phyloP scores from a whole-genome alignment of 2,329 filamentous ascomycete species.

The Aspergillus fischeri region DNA sequence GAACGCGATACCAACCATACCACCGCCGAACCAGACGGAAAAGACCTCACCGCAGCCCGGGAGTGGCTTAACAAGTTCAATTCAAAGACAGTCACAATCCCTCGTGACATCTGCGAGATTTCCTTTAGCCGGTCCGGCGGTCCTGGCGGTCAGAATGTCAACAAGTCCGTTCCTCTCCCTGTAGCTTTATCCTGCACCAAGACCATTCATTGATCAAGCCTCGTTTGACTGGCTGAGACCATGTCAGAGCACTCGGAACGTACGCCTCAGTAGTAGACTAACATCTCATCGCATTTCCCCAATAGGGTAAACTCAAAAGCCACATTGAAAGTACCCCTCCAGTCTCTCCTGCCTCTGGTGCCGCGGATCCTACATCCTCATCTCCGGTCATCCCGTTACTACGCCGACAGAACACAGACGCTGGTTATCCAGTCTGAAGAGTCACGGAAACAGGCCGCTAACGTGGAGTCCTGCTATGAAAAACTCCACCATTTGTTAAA shows the following conservation, averaged over 20 bases:
- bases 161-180: constrained; percentile 51
- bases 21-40: constrained; percentile 8
- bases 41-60: constrained; percentile 45
- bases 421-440: constrained; percentile 62
- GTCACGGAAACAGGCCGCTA: constrained; percentile 58
- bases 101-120: constrained; percentile 53
- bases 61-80: constrained; percentile 55
- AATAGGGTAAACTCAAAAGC: constrained; percentile 63
- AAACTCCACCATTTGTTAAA: constrained; percentile 55
- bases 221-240: neutral
- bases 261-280: constrained; percentile 8
- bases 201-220: neutral
- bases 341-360: constrained; percentile 50
- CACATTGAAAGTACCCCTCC: constrained; percentile 55
- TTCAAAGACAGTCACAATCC: constrained; percentile 53
- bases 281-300: constrained; percentile 3
- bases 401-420: constrained; percentile 49
- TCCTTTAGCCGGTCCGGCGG: constrained; percentile 62
- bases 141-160: constrained; percentile 65
- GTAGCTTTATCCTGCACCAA: neutral
- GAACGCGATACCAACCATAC: constrained; percentile 14
- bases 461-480: constrained; percentile 56
- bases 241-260: neutral
- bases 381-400: constrained; percentile 53
- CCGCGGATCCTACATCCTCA: constrained; percentile 51